Conservation (phyloP, 192 early-diverging fungal species). For the Rhizophagus clarus region DNA sequence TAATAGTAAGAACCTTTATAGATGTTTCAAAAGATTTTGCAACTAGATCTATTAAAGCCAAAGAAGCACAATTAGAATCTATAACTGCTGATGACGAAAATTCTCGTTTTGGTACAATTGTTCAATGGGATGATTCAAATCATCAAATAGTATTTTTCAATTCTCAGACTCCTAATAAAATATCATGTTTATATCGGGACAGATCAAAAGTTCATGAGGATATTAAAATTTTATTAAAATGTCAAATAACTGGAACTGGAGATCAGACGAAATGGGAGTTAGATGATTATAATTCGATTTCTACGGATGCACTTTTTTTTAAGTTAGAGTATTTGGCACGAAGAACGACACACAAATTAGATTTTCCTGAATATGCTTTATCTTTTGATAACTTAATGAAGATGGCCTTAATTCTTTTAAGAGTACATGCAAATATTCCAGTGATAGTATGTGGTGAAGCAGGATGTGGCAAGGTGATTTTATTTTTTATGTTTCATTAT, state of each 20-base stretch:
- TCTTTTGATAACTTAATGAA: constrained; percentile 22
- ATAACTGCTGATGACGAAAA: not conserved
- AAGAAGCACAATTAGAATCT: not conserved
- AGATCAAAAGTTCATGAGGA: not conserved
- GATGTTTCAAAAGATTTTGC: constrained; percentile 22
- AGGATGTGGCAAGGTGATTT: not conserved
- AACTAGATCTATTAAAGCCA: not conserved
- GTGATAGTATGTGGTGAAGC: not conserved
- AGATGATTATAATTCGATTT: constrained; percentile 1
- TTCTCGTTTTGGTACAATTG: not conserved
- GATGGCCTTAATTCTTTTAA: constrained; percentile 16
- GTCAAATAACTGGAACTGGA: not conserved
- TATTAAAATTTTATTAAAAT: not conserved
- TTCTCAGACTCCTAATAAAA: not conserved
- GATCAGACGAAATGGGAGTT: not conserved
- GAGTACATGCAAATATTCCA: constrained; percentile 8
- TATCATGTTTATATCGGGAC: constrained; percentile 10
- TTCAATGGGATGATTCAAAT: not conserved
- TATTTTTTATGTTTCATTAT: too few species aligned
- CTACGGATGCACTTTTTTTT: not conserved
- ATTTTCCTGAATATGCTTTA: not conserved
- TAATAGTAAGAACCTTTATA: constrained; percentile 13
- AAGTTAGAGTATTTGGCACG: constrained; percentile 21
- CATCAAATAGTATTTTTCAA: constrained; percentile 22
- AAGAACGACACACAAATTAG: not conserved